These are phyloP conservation scores for Cercospora sp. DNA, from an alignment of 2,329 filamentous ascomycete genomes.

Conservation along the genomic window DNA sequence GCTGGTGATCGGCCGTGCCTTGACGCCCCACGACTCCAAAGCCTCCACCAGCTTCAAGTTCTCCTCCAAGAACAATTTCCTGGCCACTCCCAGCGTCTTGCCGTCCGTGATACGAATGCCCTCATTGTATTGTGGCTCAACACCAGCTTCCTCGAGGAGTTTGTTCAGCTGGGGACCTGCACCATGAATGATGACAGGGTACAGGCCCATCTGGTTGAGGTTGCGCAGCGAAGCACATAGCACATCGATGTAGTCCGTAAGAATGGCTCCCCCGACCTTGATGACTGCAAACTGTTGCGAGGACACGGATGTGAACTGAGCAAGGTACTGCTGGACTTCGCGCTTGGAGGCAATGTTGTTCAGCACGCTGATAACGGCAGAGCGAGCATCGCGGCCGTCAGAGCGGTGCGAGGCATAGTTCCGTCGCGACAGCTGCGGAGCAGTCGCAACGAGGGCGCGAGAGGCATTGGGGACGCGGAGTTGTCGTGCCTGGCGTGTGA, in stretches of 20 bases:
- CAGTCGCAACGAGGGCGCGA: constrained; percentile 15
- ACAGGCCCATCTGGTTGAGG: constrained; percentile 90
- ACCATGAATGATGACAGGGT: constrained; percentile 93
- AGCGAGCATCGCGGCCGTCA: constrained; percentile 64
- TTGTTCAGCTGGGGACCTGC: constrained; percentile 93
- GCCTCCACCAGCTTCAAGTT: constrained; percentile 90
- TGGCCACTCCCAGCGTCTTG: constrained; percentile 86
- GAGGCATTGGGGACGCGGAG: constrained; percentile 13
- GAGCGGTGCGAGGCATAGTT: constrained; percentile 30
- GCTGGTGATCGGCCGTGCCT: constrained; percentile 82
- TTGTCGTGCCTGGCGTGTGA: constrained; percentile 19
- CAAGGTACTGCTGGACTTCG: constrained; percentile 95
- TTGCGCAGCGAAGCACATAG: constrained; percentile 87
- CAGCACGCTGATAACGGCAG: constrained; percentile 83
- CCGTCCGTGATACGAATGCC: constrained; percentile 94
- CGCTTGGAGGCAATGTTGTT: constrained; percentile 96
- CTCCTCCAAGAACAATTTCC: constrained; percentile 92
- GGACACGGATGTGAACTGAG: constrained; percentile 93
- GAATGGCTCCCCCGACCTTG: constrained; percentile 94
- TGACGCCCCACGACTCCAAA: constrained; percentile 84
- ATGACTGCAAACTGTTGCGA: constrained; percentile 98
- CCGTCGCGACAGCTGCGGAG: constrained; percentile 15
- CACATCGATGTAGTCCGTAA: constrained; percentile 90
- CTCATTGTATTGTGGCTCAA: constrained; percentile 94
- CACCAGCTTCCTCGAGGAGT: constrained; percentile 82